Evolutionary conservation across 345 rosid genomes (phyloP).

Genomic region (Arabidopsis thaliana): DNA sequence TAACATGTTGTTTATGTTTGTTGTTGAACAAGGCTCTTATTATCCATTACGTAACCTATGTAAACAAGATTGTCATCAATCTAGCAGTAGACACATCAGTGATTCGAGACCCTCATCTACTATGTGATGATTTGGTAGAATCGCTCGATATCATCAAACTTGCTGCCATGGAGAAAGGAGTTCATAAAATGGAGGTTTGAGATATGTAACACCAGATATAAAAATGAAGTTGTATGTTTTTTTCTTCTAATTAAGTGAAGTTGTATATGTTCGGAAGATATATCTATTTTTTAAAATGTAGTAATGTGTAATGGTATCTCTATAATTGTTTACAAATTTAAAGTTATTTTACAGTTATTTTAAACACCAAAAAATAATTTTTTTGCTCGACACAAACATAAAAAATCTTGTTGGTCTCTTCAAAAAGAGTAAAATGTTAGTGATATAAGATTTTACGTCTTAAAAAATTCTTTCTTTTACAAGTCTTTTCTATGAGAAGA

Average conservation of each 20-base stretch:
- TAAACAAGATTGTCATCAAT: constrained; percentile 57
- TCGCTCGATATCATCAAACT: constrained; percentile 55
- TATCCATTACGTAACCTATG: constrained; percentile 67
- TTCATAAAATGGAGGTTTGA: constrained; percentile 16
- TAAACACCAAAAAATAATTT: no score
- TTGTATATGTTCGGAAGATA: neutral
- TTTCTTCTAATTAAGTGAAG: no score
- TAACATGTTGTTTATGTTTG: constrained; percentile 17
- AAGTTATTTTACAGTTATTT: no score
- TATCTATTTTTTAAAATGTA: neutral
- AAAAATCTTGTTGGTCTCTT: no score
- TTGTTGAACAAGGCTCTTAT: constrained; percentile 76
- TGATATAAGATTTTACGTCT: no score
- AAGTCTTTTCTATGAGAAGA: neutral
- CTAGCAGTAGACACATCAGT: constrained; percentile 62
- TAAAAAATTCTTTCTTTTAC: no score
- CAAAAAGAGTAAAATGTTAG: no score
- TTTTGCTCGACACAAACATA: no score
- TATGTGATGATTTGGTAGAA: constrained; percentile 60
- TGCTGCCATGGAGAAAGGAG: constrained; percentile 34
- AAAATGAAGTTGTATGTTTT: no score
- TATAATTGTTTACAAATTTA: no score
- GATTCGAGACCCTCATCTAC: constrained; percentile 63
- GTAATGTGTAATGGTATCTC: neutral
- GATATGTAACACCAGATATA: neutral